These are phyloP conservation scores for Globisporangium mamillatum DNA, from an alignment of 352 stramenopile species.

Conservation along the genomic window DNA sequence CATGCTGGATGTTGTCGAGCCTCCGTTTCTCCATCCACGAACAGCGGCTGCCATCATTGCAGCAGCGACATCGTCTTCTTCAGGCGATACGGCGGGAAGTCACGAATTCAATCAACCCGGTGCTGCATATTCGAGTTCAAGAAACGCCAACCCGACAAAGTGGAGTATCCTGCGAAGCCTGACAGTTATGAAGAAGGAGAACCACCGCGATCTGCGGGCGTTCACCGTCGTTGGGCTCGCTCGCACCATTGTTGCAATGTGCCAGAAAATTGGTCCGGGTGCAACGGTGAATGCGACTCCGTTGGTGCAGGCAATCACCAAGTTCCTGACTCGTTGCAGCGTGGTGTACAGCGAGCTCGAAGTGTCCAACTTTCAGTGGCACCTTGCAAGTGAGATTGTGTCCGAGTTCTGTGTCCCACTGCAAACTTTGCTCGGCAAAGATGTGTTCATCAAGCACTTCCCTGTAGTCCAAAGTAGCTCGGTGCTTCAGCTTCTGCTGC, in stretches of 20 bases:
- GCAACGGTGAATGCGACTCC: conserved; percentile 31
- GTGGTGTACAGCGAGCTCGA: conserved; percentile 72
- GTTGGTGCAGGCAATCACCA: conserved; percentile 50
- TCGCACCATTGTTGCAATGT: conserved; percentile 56
- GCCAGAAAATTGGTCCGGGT: conserved; percentile 57
- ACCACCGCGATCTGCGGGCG: conserved; percentile 46
- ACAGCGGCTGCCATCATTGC: conserved; percentile 50
- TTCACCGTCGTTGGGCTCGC: conserved; percentile 67
- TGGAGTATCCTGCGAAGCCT: conserved; percentile 46
- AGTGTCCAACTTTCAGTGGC: conserved; percentile 79
- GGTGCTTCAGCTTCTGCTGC: conserved; percentile 60
- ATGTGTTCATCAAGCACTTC: conserved; percentile 52
- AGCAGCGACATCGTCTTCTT: conserved; percentile 30
- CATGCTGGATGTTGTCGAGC: conserved; percentile 49
- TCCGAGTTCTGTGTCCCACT: conserved; percentile 64
- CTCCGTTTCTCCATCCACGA: conserved; percentile 64
- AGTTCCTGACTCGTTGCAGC: conserved; percentile 63
- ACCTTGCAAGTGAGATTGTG: conserved; percentile 68
- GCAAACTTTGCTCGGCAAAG: conserved; percentile 45
- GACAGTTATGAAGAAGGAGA: conserved; percentile 43
- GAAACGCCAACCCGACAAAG: conserved; percentile 19
- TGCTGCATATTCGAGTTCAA: not conserved
- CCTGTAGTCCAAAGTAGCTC: conserved; percentile 54
- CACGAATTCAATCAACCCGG: not conserved
- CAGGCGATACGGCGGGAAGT: conserved; percentile 1